Evolutionary conservation across 2,329 filamentous ascomycete genomes (phyloP), one percentile per base, ranked within the genome.

Genomic region (Pseudopithomyces maydicus): DNA sequence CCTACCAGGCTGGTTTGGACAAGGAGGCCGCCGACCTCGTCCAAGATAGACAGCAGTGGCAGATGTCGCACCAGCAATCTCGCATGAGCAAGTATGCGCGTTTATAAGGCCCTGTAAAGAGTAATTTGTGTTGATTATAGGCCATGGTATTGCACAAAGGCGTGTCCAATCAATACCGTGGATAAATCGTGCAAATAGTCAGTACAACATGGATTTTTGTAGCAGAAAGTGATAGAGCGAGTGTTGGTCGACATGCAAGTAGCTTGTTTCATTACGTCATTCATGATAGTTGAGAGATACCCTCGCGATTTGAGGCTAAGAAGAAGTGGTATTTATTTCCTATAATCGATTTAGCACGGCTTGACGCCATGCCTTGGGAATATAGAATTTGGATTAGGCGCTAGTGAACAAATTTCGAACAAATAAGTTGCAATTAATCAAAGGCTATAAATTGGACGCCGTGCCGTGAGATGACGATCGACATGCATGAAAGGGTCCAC

Each of bases 11-110:
- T 1, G 56, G 65, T 45, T 63, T 72, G 58, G 60, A 74, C 56
- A 76, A 76, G 63, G 74, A 77, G 57, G 68, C 70, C n/a, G 67
- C 71, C 14, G 72, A 76, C 54, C 65, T 74, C 45, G 62, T 67
- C 46, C 62, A 69, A 51, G 74, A 73, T 61, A 73, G 69, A 62
- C 49, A 59, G 39, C 63, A 73, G 15, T 58, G 54, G 55, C 39
- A 57, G 47, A 23, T 23, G 46, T 50, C 20, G 32, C 47, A 50
- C 22, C 19, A 38, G 11, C 32, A 35, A 7, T 22, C 32, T 20
- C 52, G 52, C 20, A 12, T 35, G 11, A 54, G 56, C 39, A 45
- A n/a, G 22, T 60, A 66, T 29, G 49, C 29, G 22, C 59, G 59
- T 12, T 47, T 62, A 51, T 64, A 44, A 29, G 26, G 8, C 26